Percentiles rank a stretch among this genome's conserved stretches.
These are phyloP conservation scores for Blastocystis sp. DNA, from an alignment of 352 stramenopile genomes.

Conservation along the genomic window DNA sequence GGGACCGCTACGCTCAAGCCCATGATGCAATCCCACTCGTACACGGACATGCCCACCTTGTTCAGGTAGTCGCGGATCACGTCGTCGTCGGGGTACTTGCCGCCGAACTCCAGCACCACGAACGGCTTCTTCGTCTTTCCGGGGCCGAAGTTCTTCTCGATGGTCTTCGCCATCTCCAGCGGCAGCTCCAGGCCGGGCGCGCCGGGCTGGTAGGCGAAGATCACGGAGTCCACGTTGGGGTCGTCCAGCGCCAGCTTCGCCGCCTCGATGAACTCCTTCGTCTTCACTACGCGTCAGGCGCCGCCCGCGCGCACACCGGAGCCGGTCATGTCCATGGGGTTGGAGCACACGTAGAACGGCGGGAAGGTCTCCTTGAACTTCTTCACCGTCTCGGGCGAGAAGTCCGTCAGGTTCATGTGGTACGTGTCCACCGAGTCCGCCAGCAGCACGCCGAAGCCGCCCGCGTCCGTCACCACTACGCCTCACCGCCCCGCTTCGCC, in stretches of 20 bases:
- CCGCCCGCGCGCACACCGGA: neutral
- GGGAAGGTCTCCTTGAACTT: constrained; percentile 50
- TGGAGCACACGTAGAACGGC: constrained; percentile 49
- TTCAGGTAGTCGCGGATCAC: constrained; percentile 62
- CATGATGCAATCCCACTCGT: neutral
- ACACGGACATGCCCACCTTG: constrained; percentile 58
- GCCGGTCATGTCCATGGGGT: constrained; percentile 44
- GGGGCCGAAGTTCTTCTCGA: constrained; percentile 57
- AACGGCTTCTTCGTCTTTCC: constrained; percentile 55
- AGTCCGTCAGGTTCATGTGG: constrained; percentile 60
- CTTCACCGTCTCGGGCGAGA: constrained; percentile 45
- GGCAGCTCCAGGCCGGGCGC: constrained; percentile 41
- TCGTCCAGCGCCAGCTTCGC: constrained; percentile 43
- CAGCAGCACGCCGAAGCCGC: constrained; percentile 49
- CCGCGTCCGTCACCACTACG: constrained; percentile 52
- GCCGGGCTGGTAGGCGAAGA: constrained; percentile 58
- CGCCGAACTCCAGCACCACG: constrained; percentile 56
- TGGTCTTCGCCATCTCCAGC: constrained; percentile 58
- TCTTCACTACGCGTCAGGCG: constrained; percentile 5
- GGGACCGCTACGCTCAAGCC: constrained; percentile 30
- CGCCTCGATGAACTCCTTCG: constrained; percentile 51
- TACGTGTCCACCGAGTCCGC: constrained; percentile 60
- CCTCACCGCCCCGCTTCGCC: neutral
- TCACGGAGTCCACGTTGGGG: constrained; percentile 56
- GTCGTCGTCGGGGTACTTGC: constrained; percentile 48